Evolutionary conservation across 441 rosid genomes (phyloP).

Genomic region (Kokia cookei): DNA sequence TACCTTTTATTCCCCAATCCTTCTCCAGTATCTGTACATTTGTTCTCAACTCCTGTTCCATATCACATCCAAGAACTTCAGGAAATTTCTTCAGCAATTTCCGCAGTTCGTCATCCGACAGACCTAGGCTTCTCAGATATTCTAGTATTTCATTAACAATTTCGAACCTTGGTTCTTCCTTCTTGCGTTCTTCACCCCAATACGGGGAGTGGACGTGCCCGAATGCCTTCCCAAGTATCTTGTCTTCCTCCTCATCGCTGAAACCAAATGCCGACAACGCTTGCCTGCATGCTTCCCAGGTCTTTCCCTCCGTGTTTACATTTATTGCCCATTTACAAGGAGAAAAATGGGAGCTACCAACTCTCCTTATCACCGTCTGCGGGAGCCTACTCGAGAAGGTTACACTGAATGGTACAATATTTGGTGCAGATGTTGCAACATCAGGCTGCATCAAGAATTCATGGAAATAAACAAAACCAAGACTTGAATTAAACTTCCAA

Average conservation of each 20-base stretch:
- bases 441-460: slow-evolving; percentile 37
- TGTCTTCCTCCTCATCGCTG: slow-evolving; percentile 61
- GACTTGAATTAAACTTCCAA: neutral
- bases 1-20: slow-evolving; percentile 78
- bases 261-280: slow-evolving; percentile 52
- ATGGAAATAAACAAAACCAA: neutral
- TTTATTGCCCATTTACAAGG: slow-evolving; percentile 37
- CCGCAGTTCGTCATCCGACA: slow-evolving; percentile 53
- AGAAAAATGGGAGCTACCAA: slow-evolving; percentile 6
- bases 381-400: slow-evolving; percentile 16
- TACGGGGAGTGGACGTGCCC: slow-evolving; percentile 73
- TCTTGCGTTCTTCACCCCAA: slow-evolving; percentile 77
- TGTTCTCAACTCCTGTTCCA: slow-evolving; percentile 62
- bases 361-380: slow-evolving; percentile 13
- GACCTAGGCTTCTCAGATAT: slow-evolving; percentile 52
- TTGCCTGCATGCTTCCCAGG: slow-evolving; percentile 78
- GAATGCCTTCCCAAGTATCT: slow-evolving; percentile 82
- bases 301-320: slow-evolving; percentile 44
- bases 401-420: slow-evolving; percentile 16
- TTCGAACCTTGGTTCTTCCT: slow-evolving; percentile 56
- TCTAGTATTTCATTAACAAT: slow-evolving; percentile 41
- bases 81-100: slow-evolving; percentile 86
- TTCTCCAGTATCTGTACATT: slow-evolving; percentile 61
- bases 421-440: slow-evolving; percentile 18
- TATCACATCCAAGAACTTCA: slow-evolving; percentile 71